These are phyloP conservation scores for Populus hybrid DNA, from an alignment of 441 rosid genomes.

Conservation along the genomic window DNA sequence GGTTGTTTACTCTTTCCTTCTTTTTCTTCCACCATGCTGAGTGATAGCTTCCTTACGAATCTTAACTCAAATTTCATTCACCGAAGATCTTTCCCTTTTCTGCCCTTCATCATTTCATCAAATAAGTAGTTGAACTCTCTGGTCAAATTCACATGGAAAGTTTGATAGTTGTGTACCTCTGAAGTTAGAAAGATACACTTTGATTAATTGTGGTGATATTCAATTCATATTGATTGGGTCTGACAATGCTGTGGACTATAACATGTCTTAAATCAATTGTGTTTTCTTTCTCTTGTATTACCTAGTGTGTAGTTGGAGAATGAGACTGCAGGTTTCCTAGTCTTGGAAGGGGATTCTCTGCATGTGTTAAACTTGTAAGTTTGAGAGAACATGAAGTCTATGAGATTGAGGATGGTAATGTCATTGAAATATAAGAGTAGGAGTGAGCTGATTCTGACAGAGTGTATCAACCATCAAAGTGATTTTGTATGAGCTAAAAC, in stretches of 20 bases:
- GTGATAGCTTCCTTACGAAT: neutral
- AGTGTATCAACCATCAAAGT: neutral
- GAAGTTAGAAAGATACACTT: neutral
- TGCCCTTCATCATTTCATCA: neutral
- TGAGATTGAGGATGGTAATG: neutral
- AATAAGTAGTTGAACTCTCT: neutral
- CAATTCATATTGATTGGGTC: neutral
- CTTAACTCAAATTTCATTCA: neutral
- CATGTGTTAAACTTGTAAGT: neutral
- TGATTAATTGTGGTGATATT: neutral
- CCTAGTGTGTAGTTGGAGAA: neutral
- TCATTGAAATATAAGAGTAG: neutral
- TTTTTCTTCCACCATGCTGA: neutral
- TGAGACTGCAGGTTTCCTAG: neutral
- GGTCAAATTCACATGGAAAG: neutral
- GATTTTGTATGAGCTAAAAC: neutral
- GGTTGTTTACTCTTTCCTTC: neutral
- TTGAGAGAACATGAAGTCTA: neutral
- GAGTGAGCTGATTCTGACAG: neutral
- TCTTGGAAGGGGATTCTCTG: neutral
- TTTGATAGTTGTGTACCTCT: neutral
- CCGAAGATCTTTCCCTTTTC: neutral
- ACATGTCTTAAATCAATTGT: neutral
- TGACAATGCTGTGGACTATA: neutral
- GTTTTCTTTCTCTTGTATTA: neutral